Percentiles rank a stretch among this genome's conserved stretches.
phyloP scores from a whole-genome alignment of 495 filamentous ascomycete genomes.

The Trichoderma orchidacearum region DNA sequence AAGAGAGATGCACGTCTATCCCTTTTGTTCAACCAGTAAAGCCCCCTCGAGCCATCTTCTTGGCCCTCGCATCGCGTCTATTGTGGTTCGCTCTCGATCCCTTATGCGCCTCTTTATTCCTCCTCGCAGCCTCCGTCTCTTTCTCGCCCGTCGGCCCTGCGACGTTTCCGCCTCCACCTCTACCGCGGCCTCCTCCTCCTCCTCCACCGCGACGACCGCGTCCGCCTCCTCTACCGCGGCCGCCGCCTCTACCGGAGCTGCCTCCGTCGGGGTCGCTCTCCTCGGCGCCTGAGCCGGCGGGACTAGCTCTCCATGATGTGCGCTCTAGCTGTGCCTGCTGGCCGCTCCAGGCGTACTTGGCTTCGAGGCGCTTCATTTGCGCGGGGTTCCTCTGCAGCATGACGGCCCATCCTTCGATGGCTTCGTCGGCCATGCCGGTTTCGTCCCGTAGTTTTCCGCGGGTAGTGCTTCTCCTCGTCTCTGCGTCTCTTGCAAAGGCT shows the following conservation, averaged over 20 bases:
- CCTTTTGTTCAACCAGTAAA: slow-evolving; percentile 11
- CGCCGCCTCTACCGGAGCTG: slow-evolving; percentile 11
- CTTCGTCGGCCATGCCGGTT: slow-evolving; percentile 86
- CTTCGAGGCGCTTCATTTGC: slow-evolving; percentile 49
- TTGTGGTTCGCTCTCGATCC: slow-evolving; percentile 49
- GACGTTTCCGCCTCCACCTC: slow-evolving; percentile 42
- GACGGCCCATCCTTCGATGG: slow-evolving; percentile 84
- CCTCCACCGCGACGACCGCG: slow-evolving; percentile 37
- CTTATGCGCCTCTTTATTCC: slow-evolving; percentile 53
- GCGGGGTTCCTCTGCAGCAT: slow-evolving; percentile 67
- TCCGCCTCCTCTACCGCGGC: slow-evolving; percentile 25
- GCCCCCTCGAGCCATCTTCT: slow-evolving; percentile 59
- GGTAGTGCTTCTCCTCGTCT: slow-evolving; percentile 47
- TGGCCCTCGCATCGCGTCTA: slow-evolving; percentile 58
- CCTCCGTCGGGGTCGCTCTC: slow-evolving; percentile 24
- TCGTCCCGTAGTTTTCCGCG: slow-evolving; percentile 53
- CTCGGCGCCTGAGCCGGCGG: slow-evolving; percentile 29
- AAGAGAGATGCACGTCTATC: neutral
- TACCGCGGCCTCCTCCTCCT: slow-evolving; percentile 32
- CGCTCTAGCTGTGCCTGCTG: slow-evolving; percentile 44
- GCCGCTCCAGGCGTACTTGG: slow-evolving; percentile 45
- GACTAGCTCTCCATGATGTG: slow-evolving; percentile 46
- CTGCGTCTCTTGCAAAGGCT: slow-evolving; percentile 54
- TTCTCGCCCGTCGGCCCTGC: slow-evolving; percentile 45
- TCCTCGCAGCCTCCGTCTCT: slow-evolving; percentile 43